Conservation (phyloP, 1,284 basidiomycete genomes). For the Veloboletus limbatus region DNA sequence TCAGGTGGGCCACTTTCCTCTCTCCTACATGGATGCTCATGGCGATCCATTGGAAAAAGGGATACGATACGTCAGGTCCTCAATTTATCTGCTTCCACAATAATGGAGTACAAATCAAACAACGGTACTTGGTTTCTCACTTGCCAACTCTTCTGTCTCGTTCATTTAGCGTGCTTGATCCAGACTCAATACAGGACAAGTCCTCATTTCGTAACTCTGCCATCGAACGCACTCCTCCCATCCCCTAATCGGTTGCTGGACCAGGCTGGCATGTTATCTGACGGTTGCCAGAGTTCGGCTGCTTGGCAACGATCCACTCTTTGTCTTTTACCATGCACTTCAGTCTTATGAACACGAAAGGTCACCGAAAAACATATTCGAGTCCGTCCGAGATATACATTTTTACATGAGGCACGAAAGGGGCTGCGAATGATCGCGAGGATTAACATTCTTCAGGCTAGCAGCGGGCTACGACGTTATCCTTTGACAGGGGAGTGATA, state of each 20-base stretch:
- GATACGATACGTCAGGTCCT: conserved; percentile 67
- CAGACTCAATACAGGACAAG: conserved; percentile 82
- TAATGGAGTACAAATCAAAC: conserved; percentile 85
- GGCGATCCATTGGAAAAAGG: conserved; percentile 36
- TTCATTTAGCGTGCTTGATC: background rate
- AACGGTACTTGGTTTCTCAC: conserved; percentile 51
- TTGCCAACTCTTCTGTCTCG: background rate
- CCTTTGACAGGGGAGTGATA: background rate
- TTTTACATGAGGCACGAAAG: conserved; percentile 6
- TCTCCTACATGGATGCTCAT: background rate
- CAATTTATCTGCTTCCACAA: conserved; percentile 63
- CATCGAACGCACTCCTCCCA: conserved; percentile 51
- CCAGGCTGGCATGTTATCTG: background rate
- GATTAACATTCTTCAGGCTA: conserved; percentile 1
- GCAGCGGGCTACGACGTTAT: background rate
- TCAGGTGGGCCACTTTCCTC: conserved; percentile 49
- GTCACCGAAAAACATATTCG: conserved; percentile 5
- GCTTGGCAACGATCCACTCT: conserved; percentile 1
- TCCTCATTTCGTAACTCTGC: conserved; percentile 73
- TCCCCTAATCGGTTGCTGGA: conserved; percentile 17
- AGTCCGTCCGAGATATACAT: conserved; percentile 13
- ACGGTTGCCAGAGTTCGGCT: background rate
- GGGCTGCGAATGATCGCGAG: background rate
- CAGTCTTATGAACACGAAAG: conserved; percentile 6
- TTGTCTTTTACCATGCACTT: conserved; percentile 5